Evolutionary conservation across 768 basidiomycete genomes (phyloP).

Genomic region (Kwoniella heveanensis): DNA sequence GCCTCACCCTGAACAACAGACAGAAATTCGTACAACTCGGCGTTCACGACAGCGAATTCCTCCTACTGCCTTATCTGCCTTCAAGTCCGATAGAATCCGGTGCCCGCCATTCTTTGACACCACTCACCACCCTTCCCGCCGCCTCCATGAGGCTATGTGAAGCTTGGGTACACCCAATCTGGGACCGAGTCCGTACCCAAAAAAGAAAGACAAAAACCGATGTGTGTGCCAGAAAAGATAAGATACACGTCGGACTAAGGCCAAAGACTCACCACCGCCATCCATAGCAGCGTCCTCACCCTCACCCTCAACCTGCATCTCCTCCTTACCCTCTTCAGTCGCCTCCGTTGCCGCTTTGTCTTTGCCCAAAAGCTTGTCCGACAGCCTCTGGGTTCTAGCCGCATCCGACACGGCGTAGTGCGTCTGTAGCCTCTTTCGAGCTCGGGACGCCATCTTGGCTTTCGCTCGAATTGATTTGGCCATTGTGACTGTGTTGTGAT

Average conservation of each 20-base stretch:
- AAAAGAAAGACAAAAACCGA: neutral
- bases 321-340: constrained; percentile 33
- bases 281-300: neutral
- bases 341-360: constrained; percentile 45
- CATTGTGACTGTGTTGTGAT: constrained; percentile 27
- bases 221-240: neutral
- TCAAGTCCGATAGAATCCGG: no score
- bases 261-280: neutral
- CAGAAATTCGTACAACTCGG: no score
- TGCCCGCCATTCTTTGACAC: no score
- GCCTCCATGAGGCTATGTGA: no score
- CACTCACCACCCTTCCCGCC: no score
- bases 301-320: constrained; percentile 28
- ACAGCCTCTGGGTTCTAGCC: constrained; percentile 42
- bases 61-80: no score
- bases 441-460: constrained; percentile 43
- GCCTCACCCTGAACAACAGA: no score
- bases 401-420: constrained; percentile 51
- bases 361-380: constrained; percentile 42
- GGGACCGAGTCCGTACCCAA: no score
- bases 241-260: neutral
- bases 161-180: no score
- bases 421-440: constrained; percentile 45
- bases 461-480: constrained; percentile 55
- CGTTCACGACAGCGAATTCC: no score